phyloP scores from a whole-genome alignment of 352 stramenopile species.

The Phytophthora macrochlamydospora region DNA sequence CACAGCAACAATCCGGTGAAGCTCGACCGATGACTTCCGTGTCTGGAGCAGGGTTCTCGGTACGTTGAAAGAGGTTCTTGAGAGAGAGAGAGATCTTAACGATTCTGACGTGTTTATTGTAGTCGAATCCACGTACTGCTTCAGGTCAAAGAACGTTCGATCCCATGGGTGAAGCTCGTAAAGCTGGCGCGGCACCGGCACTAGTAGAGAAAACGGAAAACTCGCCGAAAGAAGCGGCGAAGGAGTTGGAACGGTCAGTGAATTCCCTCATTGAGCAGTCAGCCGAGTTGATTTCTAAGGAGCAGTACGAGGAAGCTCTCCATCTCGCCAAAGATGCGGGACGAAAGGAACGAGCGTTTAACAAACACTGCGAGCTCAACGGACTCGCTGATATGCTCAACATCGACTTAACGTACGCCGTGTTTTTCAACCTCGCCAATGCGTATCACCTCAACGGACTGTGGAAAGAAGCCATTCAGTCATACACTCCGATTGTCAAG shows the following conservation, averaged over 20 bases:
- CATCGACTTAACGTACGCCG: constrained; percentile 94
- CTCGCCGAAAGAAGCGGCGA: constrained; percentile 91
- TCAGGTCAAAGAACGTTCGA: constrained; percentile 85
- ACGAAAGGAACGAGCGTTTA: constrained; percentile 91
- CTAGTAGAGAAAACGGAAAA: constrained; percentile 93
- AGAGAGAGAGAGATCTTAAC: too few species aligned
- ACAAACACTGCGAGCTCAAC: constrained; percentile 91
- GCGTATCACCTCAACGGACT: constrained; percentile 94
- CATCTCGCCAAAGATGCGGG: constrained; percentile 86
- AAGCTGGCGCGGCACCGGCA: constrained; percentile 72
- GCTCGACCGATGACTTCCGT: constrained; percentile 94
- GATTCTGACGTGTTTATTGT: constrained; percentile 2
- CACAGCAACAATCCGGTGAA: constrained; percentile 57
- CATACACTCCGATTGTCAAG: constrained; percentile 95
- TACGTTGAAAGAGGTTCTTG: constrained; percentile 25
- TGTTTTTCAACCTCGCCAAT: constrained; percentile 95
- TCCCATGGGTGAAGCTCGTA: constrained; percentile 87
- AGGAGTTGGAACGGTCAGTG: constrained; percentile 91
- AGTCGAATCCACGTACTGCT: constrained; percentile 85
- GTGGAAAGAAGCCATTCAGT: constrained; percentile 94
- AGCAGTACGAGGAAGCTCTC: constrained; percentile 87
- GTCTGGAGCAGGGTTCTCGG: constrained; percentile 91
- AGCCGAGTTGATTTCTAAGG: constrained; percentile 72
- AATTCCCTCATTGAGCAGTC: constrained; percentile 93
- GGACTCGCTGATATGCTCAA: constrained; percentile 91